A percentile compares a stretch with the other conserved stretches of the same genome.
Evolutionary conservation across 208 protist genomes (phyloP).

Genomic region (Leishmania tarentolae): DNA sequence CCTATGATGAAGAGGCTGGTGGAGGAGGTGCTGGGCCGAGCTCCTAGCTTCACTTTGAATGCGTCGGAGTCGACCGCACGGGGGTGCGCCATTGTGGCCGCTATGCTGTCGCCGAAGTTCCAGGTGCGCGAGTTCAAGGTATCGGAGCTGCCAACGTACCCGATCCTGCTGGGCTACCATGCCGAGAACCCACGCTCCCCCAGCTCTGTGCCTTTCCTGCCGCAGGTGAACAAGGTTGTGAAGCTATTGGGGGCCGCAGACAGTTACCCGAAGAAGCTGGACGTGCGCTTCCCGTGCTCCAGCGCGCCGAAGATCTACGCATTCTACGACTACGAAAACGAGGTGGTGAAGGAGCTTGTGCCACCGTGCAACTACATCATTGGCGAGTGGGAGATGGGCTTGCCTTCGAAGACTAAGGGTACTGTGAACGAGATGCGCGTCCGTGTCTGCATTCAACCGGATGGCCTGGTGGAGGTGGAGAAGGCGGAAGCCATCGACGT

Average conservation of each 20-base stretch:
- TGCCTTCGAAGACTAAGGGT: constrained; percentile 34
- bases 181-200: constrained; percentile 59
- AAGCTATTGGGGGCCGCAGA: constrained; percentile 57
- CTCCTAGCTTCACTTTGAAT: constrained; percentile 88
- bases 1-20: constrained; percentile 81
- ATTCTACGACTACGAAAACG: constrained; percentile 76
- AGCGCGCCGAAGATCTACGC: constrained; percentile 81
- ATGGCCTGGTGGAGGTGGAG: constrained; percentile 72
- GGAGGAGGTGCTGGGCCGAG: constrained; percentile 63
- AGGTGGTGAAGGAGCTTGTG: constrained; percentile 44
- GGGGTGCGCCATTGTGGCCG: constrained; percentile 84
- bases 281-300: constrained; percentile 72
- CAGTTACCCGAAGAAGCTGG: constrained; percentile 78
- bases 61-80: constrained; percentile 87
- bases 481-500: constrained; percentile 63
- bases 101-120: constrained; percentile 91
- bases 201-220: constrained; percentile 74
- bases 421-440: constrained; percentile 62
- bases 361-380: constrained; percentile 54
- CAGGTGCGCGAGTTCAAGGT: constrained; percentile 89
- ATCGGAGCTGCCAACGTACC: constrained; percentile 75
- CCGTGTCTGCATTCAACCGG: constrained; percentile 61
- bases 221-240: constrained; percentile 88
- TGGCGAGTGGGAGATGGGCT: constrained; percentile 72
- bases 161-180: constrained; percentile 82